Percentiles rank a stretch among this genome's conserved stretches.
Conservation (phyloP, 306 rosid species). For the Elaeagnus macrophylla region DNA sequence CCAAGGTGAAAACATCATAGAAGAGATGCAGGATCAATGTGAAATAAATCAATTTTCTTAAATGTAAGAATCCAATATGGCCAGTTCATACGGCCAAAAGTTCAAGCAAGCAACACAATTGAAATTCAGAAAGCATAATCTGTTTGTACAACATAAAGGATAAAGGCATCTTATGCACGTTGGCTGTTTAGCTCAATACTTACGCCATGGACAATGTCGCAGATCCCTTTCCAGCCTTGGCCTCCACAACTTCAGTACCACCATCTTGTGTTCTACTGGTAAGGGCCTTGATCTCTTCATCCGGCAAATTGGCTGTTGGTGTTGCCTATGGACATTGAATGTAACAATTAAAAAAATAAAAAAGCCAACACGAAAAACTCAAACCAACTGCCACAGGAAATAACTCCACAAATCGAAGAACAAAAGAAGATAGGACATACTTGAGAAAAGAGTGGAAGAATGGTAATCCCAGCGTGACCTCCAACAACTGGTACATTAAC, state of each 20-base stretch:
- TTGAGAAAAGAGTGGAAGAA: constrained; percentile 96
- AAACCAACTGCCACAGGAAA: constrained; percentile 8
- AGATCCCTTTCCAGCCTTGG: constrained; percentile 99
- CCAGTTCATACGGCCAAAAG: too few species aligned
- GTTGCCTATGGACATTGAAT: constrained; percentile 47
- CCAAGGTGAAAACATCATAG: too few species aligned
- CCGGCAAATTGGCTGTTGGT: constrained; percentile 66
- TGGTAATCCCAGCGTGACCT: constrained; percentile 94
- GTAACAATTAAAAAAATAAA: not conserved
- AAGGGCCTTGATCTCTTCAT: constrained; percentile 57
- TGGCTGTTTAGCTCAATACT: constrained; percentile 19
- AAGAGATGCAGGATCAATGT: too few species aligned
- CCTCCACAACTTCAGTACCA: constrained; percentile 97
- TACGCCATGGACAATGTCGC: constrained; percentile 99
- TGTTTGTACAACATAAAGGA: too few species aligned
- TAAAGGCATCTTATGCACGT: not conserved
- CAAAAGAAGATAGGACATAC: constrained; percentile 23
- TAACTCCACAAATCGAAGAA: not conserved
- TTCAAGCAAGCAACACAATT: too few species aligned
- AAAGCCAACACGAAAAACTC: constrained; percentile 6
- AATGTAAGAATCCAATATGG: too few species aligned
- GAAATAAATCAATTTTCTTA: too few species aligned
- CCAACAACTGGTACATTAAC: constrained; percentile 96
- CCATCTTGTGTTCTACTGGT: constrained; percentile 97
- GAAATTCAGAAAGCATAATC: too few species aligned